Evolutionary conservation across 2,329 filamentous ascomycete genomes (phyloP).

Genomic region (Hymenoscyphus fructigenus): DNA sequence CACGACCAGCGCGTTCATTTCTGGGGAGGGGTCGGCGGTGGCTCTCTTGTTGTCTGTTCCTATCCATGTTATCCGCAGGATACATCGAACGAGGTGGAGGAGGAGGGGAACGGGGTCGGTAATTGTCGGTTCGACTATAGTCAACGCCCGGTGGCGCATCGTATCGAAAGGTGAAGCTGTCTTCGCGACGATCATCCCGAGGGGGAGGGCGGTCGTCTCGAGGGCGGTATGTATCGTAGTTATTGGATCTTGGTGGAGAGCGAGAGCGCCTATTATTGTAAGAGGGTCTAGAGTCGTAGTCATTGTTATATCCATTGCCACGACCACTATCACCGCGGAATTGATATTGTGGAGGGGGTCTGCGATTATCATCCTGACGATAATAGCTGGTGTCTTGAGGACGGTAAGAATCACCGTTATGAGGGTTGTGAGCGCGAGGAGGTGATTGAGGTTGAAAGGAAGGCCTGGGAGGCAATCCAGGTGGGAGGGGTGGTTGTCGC

Average conservation of each 20-base stretch:
- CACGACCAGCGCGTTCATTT: conserved; percentile 16
- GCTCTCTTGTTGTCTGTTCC: not conserved
- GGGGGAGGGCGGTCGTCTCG: conserved; percentile 31
- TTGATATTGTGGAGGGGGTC: conserved; percentile 26
- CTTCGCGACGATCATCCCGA: conserved; percentile 27
- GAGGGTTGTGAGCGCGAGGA: conserved; percentile 7
- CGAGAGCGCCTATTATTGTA: conserved; percentile 14
- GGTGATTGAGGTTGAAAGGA: conserved; percentile 7
- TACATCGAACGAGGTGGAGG: conserved; percentile 26
- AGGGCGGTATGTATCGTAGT: conserved; percentile 24
- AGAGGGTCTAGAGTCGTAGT: conserved; percentile 14
- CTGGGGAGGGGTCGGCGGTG: not conserved
- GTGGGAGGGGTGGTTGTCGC: conserved; percentile 30
- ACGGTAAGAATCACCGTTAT: conserved; percentile 26
- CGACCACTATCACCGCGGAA: conserved; percentile 22
- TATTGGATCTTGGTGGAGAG: conserved; percentile 23
- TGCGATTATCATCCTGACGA: conserved; percentile 16
- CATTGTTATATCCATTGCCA: conserved; percentile 5
- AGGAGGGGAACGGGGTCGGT: conserved; percentile 26
- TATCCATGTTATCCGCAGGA: not conserved
- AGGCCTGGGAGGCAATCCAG: conserved; percentile 10
- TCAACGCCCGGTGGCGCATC: conserved; percentile 35
- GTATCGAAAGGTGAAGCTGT: conserved; percentile 34
- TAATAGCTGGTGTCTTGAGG: conserved; percentile 12
- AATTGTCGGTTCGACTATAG: conserved; percentile 25